phyloP scores from a whole-genome alignment of 2,329 filamentous ascomycete species.

The Fusarium tanahbumbuense region DNA sequence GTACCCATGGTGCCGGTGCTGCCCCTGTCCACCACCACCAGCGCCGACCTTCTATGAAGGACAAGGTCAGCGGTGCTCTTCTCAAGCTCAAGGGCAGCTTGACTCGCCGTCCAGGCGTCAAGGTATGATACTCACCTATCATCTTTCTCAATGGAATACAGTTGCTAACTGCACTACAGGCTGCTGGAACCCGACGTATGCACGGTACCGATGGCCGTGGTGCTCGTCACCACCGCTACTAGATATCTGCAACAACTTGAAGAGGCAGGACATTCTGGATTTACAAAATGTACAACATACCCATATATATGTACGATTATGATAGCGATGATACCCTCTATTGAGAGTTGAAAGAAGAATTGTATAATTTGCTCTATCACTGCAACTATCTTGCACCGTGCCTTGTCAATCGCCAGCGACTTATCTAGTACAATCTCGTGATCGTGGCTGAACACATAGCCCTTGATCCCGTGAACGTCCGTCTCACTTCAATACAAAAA shows the following conservation, averaged over 20 bases:
- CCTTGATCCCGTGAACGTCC: background rate
- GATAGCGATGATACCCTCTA: conserved; percentile 34
- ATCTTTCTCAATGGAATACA: background rate
- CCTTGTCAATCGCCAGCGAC: conserved; percentile 18
- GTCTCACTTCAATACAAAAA: conserved; percentile 7
- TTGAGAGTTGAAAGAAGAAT: conserved; percentile 30
- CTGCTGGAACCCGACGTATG: conserved; percentile 79
- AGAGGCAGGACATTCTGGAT: conserved; percentile 12
- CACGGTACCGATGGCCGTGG: conserved; percentile 78
- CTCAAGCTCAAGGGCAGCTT: conserved; percentile 78
- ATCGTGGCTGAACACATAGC: conserved; percentile 2
- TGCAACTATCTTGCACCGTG: conserved; percentile 14
- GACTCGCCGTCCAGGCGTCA: conserved; percentile 75
- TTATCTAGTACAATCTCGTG: conserved; percentile 32
- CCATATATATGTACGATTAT: conserved; percentile 39
- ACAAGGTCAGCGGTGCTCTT: conserved; percentile 82
- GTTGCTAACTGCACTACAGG: conserved; percentile 57
- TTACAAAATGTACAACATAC: background rate
- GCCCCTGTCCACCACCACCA: conserved; percentile 68
- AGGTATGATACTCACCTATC: conserved; percentile 61
- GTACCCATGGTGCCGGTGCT: conserved; percentile 52
- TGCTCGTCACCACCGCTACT: conserved; percentile 52
- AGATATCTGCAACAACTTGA: background rate
- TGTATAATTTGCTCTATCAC: conserved; percentile 21
- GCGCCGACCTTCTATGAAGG: conserved; percentile 75